phyloP scores from a whole-genome alignment of 73 alveolate genomes.

The Paramecium sexaurelia region DNA sequence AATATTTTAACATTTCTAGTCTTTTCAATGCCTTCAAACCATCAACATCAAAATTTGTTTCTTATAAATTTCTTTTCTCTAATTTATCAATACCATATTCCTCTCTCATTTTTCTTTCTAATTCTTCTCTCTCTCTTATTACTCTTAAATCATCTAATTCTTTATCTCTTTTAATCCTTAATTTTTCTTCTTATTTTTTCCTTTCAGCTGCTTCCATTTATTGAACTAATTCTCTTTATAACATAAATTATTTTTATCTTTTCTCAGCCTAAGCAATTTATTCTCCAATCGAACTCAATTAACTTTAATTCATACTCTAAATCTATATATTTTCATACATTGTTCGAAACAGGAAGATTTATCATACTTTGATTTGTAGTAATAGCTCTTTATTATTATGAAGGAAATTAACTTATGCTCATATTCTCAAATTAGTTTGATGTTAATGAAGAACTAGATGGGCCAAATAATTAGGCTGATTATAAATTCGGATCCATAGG shows the following conservation, averaged over 20 bases:
- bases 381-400: neutral
- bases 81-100: neutral
- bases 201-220: neutral
- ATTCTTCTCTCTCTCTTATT: conserved; percentile 16
- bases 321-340: neutral
- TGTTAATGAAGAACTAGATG: neutral
- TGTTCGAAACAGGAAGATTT: neutral
- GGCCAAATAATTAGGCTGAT: conserved; percentile 21
- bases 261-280: neutral
- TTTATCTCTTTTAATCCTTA: conserved; percentile 7
- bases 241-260: conserved; percentile 8
- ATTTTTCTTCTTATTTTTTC: conserved; percentile 13
- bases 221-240: conserved; percentile 4
- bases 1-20: conserved; percentile 2
- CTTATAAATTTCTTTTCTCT: conserved; percentile 41
- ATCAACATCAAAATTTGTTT: conserved; percentile 35
- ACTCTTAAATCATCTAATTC: conserved; percentile 46
- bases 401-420: conserved; percentile 4
- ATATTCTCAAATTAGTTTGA: neutral
- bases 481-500: conserved; percentile 3
- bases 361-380: neutral
- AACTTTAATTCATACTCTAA: neutral
- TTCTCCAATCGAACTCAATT: neutral
- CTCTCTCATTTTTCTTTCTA: neutral
- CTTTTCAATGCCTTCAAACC: conserved; percentile 4